phyloP scores from a whole-genome alignment of 2,329 filamentous ascomycete genomes.

The Diaporthe helianthi region DNA sequence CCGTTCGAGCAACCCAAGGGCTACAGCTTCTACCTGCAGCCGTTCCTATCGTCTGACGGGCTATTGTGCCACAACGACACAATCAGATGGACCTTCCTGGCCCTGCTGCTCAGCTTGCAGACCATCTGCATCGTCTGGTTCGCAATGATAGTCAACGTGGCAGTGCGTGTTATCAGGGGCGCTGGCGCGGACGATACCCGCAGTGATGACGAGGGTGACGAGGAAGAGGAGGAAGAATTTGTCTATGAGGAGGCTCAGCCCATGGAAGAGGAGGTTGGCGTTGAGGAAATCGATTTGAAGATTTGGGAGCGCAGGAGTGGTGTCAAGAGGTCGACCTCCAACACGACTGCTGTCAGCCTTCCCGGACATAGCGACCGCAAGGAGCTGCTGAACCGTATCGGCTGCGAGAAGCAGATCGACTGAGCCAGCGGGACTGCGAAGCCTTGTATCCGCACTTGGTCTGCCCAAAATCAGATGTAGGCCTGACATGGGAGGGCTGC shows the following conservation, averaged over 20 bases:
- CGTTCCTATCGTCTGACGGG: slow-evolving; percentile 74
- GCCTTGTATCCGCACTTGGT: neutral
- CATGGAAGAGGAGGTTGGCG: slow-evolving; percentile 78
- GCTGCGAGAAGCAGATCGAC: slow-evolving; percentile 78
- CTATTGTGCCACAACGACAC: slow-evolving; percentile 79
- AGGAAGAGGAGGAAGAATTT: slow-evolving; percentile 62
- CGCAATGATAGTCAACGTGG: slow-evolving; percentile 83
- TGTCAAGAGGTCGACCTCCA: slow-evolving; percentile 59
- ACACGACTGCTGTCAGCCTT: slow-evolving; percentile 66
- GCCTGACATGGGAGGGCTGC: neutral
- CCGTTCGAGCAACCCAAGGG: slow-evolving; percentile 58
- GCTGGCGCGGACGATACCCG: slow-evolving; percentile 82
- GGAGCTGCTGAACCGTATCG: slow-evolving; percentile 81
- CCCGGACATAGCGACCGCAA: slow-evolving; percentile 78
- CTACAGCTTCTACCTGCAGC: slow-evolving; percentile 71
- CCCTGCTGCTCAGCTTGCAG: slow-evolving; percentile 79
- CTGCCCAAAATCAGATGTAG: neutral
- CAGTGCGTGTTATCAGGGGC: slow-evolving; percentile 79
- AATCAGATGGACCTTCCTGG: slow-evolving; percentile 80
- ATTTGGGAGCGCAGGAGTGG: slow-evolving; percentile 66
- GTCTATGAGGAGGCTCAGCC: slow-evolving; percentile 62
- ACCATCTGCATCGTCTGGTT: slow-evolving; percentile 86
- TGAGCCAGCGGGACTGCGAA: slow-evolving; percentile 37
- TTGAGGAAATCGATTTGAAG: slow-evolving; percentile 73
- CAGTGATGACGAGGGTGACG: slow-evolving; percentile 83